Evolutionary conservation across 2,329 filamentous ascomycete species (phyloP), one percentile per base, ranked within the genome.

Genomic region (Fusarium sp.): DNA sequence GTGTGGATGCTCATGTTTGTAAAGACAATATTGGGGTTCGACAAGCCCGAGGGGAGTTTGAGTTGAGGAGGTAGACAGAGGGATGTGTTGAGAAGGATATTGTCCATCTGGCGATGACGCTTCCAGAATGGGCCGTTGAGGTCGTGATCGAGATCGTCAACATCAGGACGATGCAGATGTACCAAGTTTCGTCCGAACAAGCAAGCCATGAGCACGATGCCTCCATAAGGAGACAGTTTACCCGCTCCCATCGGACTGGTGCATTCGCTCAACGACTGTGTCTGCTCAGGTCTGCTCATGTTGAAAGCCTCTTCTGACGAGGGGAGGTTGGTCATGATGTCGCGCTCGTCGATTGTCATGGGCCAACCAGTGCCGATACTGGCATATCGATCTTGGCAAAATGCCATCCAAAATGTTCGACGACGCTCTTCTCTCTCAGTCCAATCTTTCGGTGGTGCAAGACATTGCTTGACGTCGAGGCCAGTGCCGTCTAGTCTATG

Each of bases 321-420:
- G 3, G 97, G 97, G 29, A 99, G 86, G 75, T 95, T 93, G 27
- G 95, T 97, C 85, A 93, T 88, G 75, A 98, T 94, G 85, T 99
- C 97, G 80, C 89, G 90, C 84, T 99, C 97, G 74, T 98, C 96
- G 64, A 98, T 90, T 1, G 90, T 92, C 94, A 98, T 96, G 1
- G 97, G 97, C 97, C 97, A 98, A 8, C 97, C 97, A 3, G 97
- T 98, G 37, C 97, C 97, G 66, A 98, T 97, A 79, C 95, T 98
- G 7, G 95, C 94, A 83, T 98, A 98, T 62, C 97, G 91, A 80
- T 98, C 97, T 72, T 95, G 87, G 77, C 93, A 95, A 80, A 98
- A 98, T 5, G 93, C 91, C 91, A 97, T 93, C 97, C 97, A 99
- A 77, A 98, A 98, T 0, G 95, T 97, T 74, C 97, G 89, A 62